phyloP scores from a whole-genome alignment of 306 rosid genomes.

The Cucurbita maxima region DNA sequence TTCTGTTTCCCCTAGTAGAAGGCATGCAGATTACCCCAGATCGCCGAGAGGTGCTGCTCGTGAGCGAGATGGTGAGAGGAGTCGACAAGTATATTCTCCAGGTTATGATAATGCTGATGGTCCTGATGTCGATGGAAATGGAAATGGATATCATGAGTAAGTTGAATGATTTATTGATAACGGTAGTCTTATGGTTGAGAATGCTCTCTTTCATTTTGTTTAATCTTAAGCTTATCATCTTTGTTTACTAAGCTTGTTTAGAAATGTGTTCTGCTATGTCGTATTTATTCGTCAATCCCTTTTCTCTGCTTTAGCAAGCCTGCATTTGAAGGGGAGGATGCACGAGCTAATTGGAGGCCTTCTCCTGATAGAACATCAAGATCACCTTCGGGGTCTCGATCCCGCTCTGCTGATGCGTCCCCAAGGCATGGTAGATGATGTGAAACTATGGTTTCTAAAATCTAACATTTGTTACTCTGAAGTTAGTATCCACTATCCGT shows the following conservation, averaged over 20 bases:
- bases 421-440: slow-evolving; percentile 45
- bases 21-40: slow-evolving; percentile 53
- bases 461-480: not conserved
- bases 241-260: not conserved
- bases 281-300: not conserved
- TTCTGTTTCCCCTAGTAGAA: slow-evolving; percentile 61
- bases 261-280: not conserved
- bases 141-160: slow-evolving; percentile 55
- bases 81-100: slow-evolving; percentile 68
- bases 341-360: slow-evolving; percentile 55
- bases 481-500: not conserved
- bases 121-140: slow-evolving; percentile 31
- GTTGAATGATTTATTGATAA: slow-evolving; percentile 6
- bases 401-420: slow-evolving; percentile 55
- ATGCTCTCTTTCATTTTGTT: not conserved
- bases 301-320: slow-evolving; percentile 37
- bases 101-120: slow-evolving; percentile 47
- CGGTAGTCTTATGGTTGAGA: not conserved
- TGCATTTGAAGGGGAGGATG: slow-evolving; percentile 40
- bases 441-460: not conserved
- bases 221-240: not conserved
- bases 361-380: slow-evolving; percentile 46
- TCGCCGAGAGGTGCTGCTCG: slow-evolving; percentile 63
- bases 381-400: slow-evolving; percentile 79
- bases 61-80: slow-evolving; percentile 49